Evolutionary conservation across 495 filamentous ascomycete species (phyloP).

Genomic region (Sphaerosporella brunnea): DNA sequence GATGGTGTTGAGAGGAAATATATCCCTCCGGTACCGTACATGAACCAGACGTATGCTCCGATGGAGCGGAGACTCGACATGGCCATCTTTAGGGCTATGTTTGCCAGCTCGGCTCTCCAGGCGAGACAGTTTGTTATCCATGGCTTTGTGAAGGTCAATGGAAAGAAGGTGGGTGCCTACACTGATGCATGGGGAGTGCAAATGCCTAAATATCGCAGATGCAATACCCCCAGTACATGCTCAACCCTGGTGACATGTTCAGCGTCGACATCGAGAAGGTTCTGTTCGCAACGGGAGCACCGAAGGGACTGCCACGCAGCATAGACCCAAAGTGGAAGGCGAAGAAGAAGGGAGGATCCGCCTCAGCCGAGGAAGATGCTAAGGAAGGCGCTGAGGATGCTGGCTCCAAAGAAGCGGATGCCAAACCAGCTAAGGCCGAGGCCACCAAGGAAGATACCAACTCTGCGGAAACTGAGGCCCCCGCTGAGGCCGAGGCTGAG

Average conservation of each 20-base stretch:
- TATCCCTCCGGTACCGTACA: constrained; percentile 48
- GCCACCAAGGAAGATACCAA: constrained; percentile 14
- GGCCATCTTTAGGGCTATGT: constrained; percentile 77
- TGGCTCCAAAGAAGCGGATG: constrained; percentile 23
- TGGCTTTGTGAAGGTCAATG: constrained; percentile 87
- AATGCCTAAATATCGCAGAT: too few species aligned
- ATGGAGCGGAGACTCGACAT: constrained; percentile 80
- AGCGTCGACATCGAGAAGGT: constrained; percentile 80
- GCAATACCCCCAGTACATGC: constrained; percentile 76
- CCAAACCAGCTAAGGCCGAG: constrained; percentile 18
- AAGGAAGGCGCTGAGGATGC: constrained; percentile 18
- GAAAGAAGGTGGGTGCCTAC: constrained; percentile 54
- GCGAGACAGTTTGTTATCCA: constrained; percentile 88
- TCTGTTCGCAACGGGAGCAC: constrained; percentile 63
- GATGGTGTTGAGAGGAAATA: constrained; percentile 19
- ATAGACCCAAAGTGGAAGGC: constrained; percentile 23
- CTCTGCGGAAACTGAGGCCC: constrained; percentile 20
- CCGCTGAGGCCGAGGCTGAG: constrained; percentile 19
- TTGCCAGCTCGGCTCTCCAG: constrained; percentile 86
- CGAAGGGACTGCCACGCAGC: constrained; percentile 40
- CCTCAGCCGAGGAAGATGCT: too few species aligned
- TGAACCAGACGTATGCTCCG: constrained; percentile 83
- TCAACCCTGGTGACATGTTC: constrained; percentile 97
- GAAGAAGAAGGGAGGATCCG: constrained; percentile 18
- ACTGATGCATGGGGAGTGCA: background rate